phyloP scores from a whole-genome alignment of 371 early-diverging fungal genomes.

The Haplosporangium sp. region DNA sequence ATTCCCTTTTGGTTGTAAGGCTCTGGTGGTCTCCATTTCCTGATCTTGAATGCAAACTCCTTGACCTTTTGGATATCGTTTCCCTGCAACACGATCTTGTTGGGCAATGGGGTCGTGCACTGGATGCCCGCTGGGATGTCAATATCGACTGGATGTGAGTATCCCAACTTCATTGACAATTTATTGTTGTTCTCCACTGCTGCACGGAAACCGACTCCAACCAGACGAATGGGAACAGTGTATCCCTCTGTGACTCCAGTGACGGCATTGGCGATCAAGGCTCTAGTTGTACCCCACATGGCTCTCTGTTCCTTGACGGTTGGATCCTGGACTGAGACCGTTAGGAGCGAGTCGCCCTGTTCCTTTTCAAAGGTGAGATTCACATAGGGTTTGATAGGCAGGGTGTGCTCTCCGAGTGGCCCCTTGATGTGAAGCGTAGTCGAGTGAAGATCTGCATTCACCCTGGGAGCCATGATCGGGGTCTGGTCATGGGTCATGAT shows the following conservation, averaged over 20 bases:
- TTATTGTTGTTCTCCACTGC: slow-evolving; percentile 74
- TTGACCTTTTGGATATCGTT: slow-evolving; percentile 82
- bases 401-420: slow-evolving; percentile 79
- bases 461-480: slow-evolving; percentile 66
- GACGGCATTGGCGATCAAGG: slow-evolving; percentile 87
- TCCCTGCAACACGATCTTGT: slow-evolving; percentile 85
- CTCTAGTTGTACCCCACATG: slow-evolving; percentile 98
- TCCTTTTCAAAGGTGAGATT: slow-evolving; percentile 63
- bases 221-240: slow-evolving; percentile 83
- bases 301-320: slow-evolving; percentile 77
- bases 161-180: slow-evolving; percentile 89
- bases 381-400: slow-evolving; percentile 88
- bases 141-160: slow-evolving; percentile 86
- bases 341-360: slow-evolving; percentile 63
- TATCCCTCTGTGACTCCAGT: slow-evolving; percentile 93
- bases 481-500: slow-evolving; percentile 68
- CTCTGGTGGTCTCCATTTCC: slow-evolving; percentile 94
- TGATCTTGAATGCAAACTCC: slow-evolving; percentile 93
- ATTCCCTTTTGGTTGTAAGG: slow-evolving; percentile 99
- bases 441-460: slow-evolving; percentile 71
- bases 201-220: slow-evolving; percentile 97
- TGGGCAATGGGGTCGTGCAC: slow-evolving; percentile 86
- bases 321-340: slow-evolving; percentile 72
- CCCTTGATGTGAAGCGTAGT: slow-evolving; percentile 82
- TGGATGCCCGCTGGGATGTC: slow-evolving; percentile 85